Percentiles rank a stretch among this genome's conserved stretches.
Evolutionary conservation across 805 yeast genomes (phyloP).

Genomic region (Candida golubevii): DNA sequence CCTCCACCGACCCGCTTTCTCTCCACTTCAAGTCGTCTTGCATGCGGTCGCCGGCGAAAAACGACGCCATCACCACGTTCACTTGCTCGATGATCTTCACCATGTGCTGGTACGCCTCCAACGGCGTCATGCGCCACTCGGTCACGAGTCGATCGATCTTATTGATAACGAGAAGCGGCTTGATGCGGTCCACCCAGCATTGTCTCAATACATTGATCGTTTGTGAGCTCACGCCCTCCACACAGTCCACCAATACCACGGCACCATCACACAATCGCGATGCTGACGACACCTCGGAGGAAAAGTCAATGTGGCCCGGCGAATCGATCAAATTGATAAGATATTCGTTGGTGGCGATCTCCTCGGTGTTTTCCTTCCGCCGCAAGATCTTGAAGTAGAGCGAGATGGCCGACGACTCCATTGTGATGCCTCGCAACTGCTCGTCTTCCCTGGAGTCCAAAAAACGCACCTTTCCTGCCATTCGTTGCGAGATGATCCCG

Average conservation of each 20-base stretch:
- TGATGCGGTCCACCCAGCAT: conserved; percentile 89
- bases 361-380: conserved; percentile 27
- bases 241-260: conserved; percentile 89
- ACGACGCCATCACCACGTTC: conserved; percentile 89
- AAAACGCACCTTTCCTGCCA: conserved; percentile 94
- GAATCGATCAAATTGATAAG: conserved; percentile 91
- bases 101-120: conserved; percentile 81
- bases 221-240: conserved; percentile 97
- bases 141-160: conserved; percentile 83
- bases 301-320: conserved; percentile 98
- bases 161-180: conserved; percentile 83
- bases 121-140: conserved; percentile 77
- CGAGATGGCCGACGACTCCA: conserved; percentile 95
- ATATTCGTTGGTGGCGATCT: conserved; percentile 60
- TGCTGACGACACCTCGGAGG: conserved; percentile 94
- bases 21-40: conserved; percentile 78
- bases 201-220: conserved; percentile 92
- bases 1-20: conserved; percentile 53
- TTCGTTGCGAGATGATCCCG: conserved; percentile 89
- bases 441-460: conserved; percentile 94
- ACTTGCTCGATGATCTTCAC: conserved; percentile 83
- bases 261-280: conserved; percentile 97
- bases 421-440: conserved; percentile 92
- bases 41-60: conserved; percentile 90
- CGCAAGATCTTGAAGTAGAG: conserved; percentile 74